Evolutionary conservation across 2,329 filamentous ascomycete species (phyloP).

Genomic region (Ceratocystis alfenasii): DNA sequence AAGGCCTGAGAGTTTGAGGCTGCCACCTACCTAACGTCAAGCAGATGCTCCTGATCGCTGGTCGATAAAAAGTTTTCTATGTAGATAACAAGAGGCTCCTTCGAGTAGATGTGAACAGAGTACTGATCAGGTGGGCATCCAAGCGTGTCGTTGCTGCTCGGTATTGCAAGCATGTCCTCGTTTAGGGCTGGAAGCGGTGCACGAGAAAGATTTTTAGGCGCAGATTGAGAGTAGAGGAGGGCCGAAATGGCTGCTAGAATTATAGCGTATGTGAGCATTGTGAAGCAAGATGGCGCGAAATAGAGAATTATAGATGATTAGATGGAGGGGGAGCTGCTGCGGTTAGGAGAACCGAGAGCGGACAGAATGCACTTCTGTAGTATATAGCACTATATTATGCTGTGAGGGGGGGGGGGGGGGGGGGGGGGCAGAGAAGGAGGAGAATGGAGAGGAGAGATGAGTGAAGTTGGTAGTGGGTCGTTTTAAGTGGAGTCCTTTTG

Average conservation of each 20-base stretch:
- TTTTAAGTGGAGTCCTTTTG: slow-evolving; percentile 1
- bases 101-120: slow-evolving; percentile 33
- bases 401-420: too few relatives aligned
- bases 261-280: slow-evolving; percentile 25
- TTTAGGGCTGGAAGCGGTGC: slow-evolving; percentile 38
- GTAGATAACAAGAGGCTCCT: slow-evolving; percentile 37
- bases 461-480: slow-evolving; percentile 1
- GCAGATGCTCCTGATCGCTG: slow-evolving; percentile 34
- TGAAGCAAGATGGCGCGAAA: not conserved
- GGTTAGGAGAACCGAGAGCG: not conserved
- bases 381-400: too few relatives aligned
- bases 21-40: slow-evolving; percentile 32
- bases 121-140: slow-evolving; percentile 35
- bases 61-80: slow-evolving; percentile 36
- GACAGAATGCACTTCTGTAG: too few relatives aligned
- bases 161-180: slow-evolving; percentile 40
- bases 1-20: not conserved
- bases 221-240: slow-evolving; percentile 35
- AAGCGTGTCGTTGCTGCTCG: slow-evolving; percentile 31
- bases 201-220: slow-evolving; percentile 30
- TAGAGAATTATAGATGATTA: not conserved
- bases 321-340: not conserved
- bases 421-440: too few relatives aligned
- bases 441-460: too few relatives aligned
- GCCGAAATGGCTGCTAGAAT: slow-evolving; percentile 34